Evolutionary conservation across 2,329 filamentous ascomycete genomes (phyloP), one percentile per base, ranked within the genome.

Genomic region (Penicillium psychrosexuale): DNA sequence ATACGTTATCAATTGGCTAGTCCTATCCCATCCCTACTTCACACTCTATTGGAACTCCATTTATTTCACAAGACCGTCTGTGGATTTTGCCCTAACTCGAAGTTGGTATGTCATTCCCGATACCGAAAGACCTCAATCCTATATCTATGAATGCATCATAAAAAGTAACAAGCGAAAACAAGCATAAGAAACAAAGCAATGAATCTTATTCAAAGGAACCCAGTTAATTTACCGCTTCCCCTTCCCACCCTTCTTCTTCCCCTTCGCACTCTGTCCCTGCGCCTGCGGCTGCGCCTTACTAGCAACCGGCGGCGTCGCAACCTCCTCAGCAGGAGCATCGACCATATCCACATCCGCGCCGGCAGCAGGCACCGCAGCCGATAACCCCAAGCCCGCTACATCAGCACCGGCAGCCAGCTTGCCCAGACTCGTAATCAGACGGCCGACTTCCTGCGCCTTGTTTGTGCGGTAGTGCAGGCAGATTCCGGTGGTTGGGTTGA

Each of bases 401-500:
- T 80, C 82, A 75, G 84, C 84, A 6, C 80, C 76, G 51, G 85
- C 81, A n/a, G 87, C 90, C 62, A 97, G 74, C 54, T 84, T 82
- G 0, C 91, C 91, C 59, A 99, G 74, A 40, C 87, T 84, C 48
- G 85, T 84, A 54, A 99, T 84, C 66, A 99, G 76, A 28, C 94
- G 81, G 24, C 88, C 87, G 9, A 99, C 91, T 76, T 97, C 93
- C 52, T 61, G 58, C 5, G 47, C 48, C 75, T 96, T 96, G 70
- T 87, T 88, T 34, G 94, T 99, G 70, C 84, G 83, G 80, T 97
- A 97, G 77, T 97, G 96, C 60, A 99, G 82, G 58, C 87, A 87
- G 55, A 87, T 86, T 67, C 94, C 94, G 51, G 86, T 88, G 39
- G 78, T 78, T 0, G 94, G 89, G 72, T 97, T 90, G 77, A 86